Conservation (phyloP, 202 grass and related monocot species). For the Schoenoplectus tabernaemontani region DNA sequence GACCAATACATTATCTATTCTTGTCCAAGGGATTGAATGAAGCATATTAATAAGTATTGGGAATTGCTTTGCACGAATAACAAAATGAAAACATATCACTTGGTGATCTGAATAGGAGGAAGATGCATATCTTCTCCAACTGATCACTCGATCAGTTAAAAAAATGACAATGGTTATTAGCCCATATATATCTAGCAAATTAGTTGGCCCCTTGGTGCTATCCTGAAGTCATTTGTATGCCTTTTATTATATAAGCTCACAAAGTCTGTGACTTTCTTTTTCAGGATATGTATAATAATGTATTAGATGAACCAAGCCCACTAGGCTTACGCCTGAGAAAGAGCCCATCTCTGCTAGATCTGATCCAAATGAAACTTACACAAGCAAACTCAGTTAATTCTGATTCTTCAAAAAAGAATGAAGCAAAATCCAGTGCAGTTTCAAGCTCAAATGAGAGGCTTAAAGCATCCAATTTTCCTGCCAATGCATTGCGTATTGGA, state of each 20-base stretch:
- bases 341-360: constrained; percentile 76
- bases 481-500: constrained; percentile 69
- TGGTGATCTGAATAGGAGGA: not conserved
- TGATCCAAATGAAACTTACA: constrained; percentile 84
- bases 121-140: not conserved
- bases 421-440: constrained; percentile 34
- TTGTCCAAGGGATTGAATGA: not conserved
- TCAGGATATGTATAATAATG: constrained; percentile 62
- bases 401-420: constrained; percentile 51
- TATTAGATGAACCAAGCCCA: constrained; percentile 74
- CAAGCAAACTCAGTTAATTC: constrained; percentile 42
- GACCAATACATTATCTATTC: not conserved
- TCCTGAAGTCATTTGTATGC: not conserved
- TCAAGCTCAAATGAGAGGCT: constrained; percentile 41
- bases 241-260: not conserved
- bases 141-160: not conserved
- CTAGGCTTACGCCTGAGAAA: constrained; percentile 78
- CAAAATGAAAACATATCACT: not conserved
- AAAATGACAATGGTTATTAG: not conserved
- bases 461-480: constrained; percentile 94
- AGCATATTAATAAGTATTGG: not conserved
- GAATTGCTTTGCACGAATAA: not conserved
- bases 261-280: constrained; percentile 10
- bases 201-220: not conserved
- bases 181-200: not conserved